Base-by-base conservation (phyloP, 805 yeast species). In the Candida qinlingensis region DNA sequence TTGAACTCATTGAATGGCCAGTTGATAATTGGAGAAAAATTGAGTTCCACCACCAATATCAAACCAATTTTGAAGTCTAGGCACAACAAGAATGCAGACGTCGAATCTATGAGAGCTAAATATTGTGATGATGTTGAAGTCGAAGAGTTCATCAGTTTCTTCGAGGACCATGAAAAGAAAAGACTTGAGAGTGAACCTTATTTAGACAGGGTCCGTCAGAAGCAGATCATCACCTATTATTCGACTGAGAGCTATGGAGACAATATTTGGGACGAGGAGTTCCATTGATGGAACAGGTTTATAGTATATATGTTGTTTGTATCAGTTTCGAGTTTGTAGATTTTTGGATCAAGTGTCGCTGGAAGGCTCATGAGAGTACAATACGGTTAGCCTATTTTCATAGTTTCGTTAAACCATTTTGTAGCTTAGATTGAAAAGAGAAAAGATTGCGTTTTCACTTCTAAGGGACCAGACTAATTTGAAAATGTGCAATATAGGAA, bases 21-120 rank as follows among this genome's bases (percentile, higher is more conserved):
- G 27, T 29, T 10, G 27, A 19, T 41, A 5, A 33, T 27, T 40
- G 45, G 39, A 31, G 37, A 26, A 13, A 39, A 19, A 26, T 34
- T 37, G 12, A 44, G 31, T 31, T 11, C 6, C 5, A 6, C 30
- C 7, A 11, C 28, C 29, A 37, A 13, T 4, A 54, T 60, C 3
- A 66, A 58, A 51, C 66, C 78, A 5, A 72, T 72, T 19, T 54
- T 74, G 31, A 74, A 72, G 41, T 60, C 57, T 25, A 70, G 54
- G 45, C 47, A 54, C 11, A 73, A 74, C 45, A 44, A 45, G 9
- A 67, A 67, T 40, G 68, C 63, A 19, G 63, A 60, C 27, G 60
- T 59, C 27, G 78, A 74, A 51, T 58, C 59, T 1, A 43, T 58
- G 6, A 61, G 70, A 50, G 76, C 74, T 1, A 57, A 53, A n/a